Evolutionary conservation across 2,329 filamentous ascomycete genomes (phyloP).

Genomic region (Cercospora berteroae): DNA sequence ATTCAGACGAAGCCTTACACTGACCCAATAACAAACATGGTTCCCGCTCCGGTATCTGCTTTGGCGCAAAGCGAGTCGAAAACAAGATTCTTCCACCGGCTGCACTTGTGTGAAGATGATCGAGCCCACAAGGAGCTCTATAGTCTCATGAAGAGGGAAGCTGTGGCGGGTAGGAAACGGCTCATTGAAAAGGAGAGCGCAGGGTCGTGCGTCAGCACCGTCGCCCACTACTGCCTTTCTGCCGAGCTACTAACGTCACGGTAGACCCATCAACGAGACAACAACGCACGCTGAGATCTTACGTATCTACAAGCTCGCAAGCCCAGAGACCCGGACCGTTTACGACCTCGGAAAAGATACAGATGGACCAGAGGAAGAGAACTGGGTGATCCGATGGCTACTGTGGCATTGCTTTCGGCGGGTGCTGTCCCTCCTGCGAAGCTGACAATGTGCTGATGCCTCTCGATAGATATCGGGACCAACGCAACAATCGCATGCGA

Average conservation of each 20-base stretch:
- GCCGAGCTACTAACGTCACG: constrained; percentile 33
- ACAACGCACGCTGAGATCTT: constrained; percentile 47
- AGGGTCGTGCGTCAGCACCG: constrained; percentile 27
- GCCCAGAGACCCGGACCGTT: constrained; percentile 39
- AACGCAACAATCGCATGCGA: constrained; percentile 20
- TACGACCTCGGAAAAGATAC: constrained; percentile 46
- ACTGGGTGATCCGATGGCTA: constrained; percentile 52
- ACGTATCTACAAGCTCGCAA: constrained; percentile 41
- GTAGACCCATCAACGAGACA: constrained; percentile 48
- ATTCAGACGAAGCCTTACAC: not conserved
- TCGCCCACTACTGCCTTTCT: not conserved
- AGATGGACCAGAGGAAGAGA: constrained; percentile 44
- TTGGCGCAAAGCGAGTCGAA: constrained; percentile 48
- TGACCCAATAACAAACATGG: constrained; percentile 22
- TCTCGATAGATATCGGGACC: constrained; percentile 33
- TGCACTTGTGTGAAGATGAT: constrained; percentile 42
- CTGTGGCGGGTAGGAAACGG: constrained; percentile 39
- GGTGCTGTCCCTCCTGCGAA: not conserved
- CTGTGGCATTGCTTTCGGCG: constrained; percentile 50
- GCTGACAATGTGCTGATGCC: not conserved
- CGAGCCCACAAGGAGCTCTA: constrained; percentile 39
- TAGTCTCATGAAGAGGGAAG: constrained; percentile 46
- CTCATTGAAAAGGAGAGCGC: constrained; percentile 38
- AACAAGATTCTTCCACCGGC: constrained; percentile 42
- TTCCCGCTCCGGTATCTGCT: constrained; percentile 28